These are phyloP conservation scores for Dimocarpus longan DNA, from an alignment of 345 rosid species.

Conservation along the genomic window DNA sequence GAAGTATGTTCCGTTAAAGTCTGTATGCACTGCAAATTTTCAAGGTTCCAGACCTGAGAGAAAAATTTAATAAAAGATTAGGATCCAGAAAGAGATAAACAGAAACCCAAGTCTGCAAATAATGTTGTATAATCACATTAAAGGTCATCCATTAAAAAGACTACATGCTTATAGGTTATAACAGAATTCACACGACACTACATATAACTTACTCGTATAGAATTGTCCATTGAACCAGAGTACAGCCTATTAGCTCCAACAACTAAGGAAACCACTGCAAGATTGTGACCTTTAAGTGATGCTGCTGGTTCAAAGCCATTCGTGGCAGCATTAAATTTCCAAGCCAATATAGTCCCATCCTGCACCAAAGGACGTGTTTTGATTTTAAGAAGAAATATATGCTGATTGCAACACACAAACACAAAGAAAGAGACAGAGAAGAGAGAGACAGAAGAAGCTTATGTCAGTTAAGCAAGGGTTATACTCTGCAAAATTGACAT, in stretches of 20 bases:
- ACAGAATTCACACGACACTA: background rate
- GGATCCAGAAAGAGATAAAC: slow-evolving; percentile 4
- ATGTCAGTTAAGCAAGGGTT: background rate
- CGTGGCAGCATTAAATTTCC: slow-evolving; percentile 76
- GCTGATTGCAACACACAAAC: background rate
- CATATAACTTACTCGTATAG: slow-evolving; percentile 62
- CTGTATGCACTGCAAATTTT: slow-evolving; percentile 88
- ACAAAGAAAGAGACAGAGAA: background rate
- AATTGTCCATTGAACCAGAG: slow-evolving; percentile 95
- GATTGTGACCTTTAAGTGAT: slow-evolving; percentile 65
- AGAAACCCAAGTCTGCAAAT: background rate
- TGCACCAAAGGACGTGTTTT: slow-evolving; percentile 34
- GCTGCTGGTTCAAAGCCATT: slow-evolving; percentile 85
- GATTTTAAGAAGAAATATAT: slow-evolving; percentile 1
- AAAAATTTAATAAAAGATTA: slow-evolving; percentile 9
- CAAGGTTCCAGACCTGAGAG: slow-evolving; percentile 87
- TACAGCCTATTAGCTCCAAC: slow-evolving; percentile 92
- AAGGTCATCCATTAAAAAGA: slow-evolving; percentile 7
- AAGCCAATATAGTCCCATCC: slow-evolving; percentile 87
- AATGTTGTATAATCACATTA: background rate
- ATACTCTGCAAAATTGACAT: no score
- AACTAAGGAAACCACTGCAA: slow-evolving; percentile 80
- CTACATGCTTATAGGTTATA: background rate
- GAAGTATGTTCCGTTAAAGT: slow-evolving; percentile 71
- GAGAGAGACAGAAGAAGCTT: background rate